phyloP scores from a whole-genome alignment of 202 grass and related monocot genomes.

The Bolboschoenoplectus hybrid region DNA sequence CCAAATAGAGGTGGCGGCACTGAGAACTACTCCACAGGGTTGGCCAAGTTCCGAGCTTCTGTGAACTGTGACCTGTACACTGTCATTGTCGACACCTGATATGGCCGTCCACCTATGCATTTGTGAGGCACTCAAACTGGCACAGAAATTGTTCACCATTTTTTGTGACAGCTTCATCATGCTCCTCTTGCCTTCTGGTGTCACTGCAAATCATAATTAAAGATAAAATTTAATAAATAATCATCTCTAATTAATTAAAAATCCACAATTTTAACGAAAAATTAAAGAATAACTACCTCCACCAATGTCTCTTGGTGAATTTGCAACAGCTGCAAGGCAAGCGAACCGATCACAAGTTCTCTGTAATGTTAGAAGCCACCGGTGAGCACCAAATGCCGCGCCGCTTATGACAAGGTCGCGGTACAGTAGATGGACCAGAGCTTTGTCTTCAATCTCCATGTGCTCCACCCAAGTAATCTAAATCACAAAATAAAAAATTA shows the following conservation, averaged over 20 bases:
- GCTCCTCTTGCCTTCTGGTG: slow-evolving; percentile 62
- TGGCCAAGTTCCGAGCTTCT: slow-evolving; percentile 49
- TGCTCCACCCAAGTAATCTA: slow-evolving; percentile 95
- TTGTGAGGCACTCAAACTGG: slow-evolving; percentile 59
- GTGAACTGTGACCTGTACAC: slow-evolving; percentile 58
- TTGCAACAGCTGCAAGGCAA: slow-evolving; percentile 43
- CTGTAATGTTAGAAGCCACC: slow-evolving; percentile 74
- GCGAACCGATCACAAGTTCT: slow-evolving; percentile 70
- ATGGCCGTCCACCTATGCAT: slow-evolving; percentile 67
- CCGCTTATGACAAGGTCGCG: slow-evolving; percentile 68
- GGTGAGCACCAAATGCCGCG: slow-evolving; percentile 63
- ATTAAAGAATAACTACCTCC: slow-evolving; percentile 50
- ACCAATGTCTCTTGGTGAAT: slow-evolving; percentile 47
- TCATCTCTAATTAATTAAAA: not conserved
- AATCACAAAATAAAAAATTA: slow-evolving; percentile 14
- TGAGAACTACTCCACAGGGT: slow-evolving; percentile 68
- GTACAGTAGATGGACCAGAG: slow-evolving; percentile 55
- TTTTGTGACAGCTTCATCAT: slow-evolving; percentile 93
- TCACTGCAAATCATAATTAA: slow-evolving; percentile 37
- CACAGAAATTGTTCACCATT: slow-evolving; percentile 82
- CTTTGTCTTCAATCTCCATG: slow-evolving; percentile 75
- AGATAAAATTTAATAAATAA: not conserved
- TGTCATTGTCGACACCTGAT: slow-evolving; percentile 50
- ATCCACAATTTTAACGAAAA: not conserved
- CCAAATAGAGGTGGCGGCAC: slow-evolving; percentile 80